phyloP scores from a whole-genome alignment of 2,329 filamentous ascomycete species.

The Penicillium thymicola region DNA sequence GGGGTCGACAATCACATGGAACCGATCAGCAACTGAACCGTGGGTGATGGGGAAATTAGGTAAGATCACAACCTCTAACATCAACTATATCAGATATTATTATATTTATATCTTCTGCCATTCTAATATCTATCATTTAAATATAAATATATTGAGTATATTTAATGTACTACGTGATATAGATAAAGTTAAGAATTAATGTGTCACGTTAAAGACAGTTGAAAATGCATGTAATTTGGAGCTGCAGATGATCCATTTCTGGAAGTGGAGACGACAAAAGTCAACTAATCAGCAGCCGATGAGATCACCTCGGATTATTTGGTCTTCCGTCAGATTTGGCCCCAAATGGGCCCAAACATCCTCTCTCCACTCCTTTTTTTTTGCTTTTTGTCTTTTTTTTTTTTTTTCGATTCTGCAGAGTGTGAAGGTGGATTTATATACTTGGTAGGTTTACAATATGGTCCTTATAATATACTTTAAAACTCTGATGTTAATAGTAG shows the following conservation, averaged over 20 bases:
- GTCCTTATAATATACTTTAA: not conserved
- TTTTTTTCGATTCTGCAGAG: not conserved
- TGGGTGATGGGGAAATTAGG: not conserved
- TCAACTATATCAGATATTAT: not conserved
- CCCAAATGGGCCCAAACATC: not conserved
- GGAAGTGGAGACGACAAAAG: not conserved
- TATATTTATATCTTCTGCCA: too few species aligned
- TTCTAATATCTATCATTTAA: too few species aligned
- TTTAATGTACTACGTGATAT: not conserved
- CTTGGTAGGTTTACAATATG: not conserved
- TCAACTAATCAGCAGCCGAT: slow-evolving; percentile 3
- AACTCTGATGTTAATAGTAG: not conserved
- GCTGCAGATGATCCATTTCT: not conserved
- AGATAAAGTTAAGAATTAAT: not conserved
- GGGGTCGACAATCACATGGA: not conserved
- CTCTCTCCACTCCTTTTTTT: not conserved
- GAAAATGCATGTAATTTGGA: not conserved
- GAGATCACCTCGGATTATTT: slow-evolving; percentile 13
- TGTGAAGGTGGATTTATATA: not conserved
- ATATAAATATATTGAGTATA: not conserved
- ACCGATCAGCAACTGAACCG: slow-evolving; percentile 3
- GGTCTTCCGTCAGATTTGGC: not conserved
- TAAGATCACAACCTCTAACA: not conserved
- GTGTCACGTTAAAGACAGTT: not conserved
- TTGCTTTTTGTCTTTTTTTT: not conserved